Base-by-base conservation (phyloP, 495 filamentous ascomycete genomes). In the Neurospora tetrasperma region DNA sequence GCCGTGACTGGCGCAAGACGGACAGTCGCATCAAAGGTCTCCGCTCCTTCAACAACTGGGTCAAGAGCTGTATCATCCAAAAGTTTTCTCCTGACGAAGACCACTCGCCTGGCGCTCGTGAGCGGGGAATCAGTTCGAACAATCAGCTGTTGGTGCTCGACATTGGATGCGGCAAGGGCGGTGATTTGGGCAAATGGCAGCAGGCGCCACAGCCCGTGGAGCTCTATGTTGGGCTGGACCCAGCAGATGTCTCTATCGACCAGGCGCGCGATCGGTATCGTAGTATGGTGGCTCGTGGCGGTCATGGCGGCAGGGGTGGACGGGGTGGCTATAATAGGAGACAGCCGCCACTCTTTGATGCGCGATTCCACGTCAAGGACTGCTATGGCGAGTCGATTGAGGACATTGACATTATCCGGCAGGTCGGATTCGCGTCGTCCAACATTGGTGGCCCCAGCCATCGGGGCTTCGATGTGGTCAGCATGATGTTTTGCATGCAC, bases 401-500 rank as follows among this genome's bases (percentile, higher is more conserved):
- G 18, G 90, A 95, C 72, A 83, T 98, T 35, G 87, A 89, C 4
- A 89, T 96, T 69, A 84, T 98, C 14, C 88, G 88, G 46, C 85
- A 95, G 71, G 92, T 99, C 14, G 96, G 96, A 4, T 94, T 97
- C 73, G 93, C 97, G 78, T 79, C 84, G 82, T 83, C 96, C 76
- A 76, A 84, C 79, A 83, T 85, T 72, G 77, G 85, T 85, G 75
- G 87, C 88, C 76, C 91, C 84, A 80, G 78, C 69, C 76, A 77
- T 71, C 91, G 93, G 46, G 94, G 94, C 9, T 99, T 98, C 75
- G 96, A 99, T 79, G 91, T 98, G 14, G 95, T 99, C 69, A 92
- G 91, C 72, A 97, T 96, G 87, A 99, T 99, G 96, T 99, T 99
- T 77, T 94, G 94, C 78, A 97, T 99, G 89, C 96, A 99, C 83